Conservation (phyloP, 176 grass and related monocot genomes). For the Secale cereale region DNA sequence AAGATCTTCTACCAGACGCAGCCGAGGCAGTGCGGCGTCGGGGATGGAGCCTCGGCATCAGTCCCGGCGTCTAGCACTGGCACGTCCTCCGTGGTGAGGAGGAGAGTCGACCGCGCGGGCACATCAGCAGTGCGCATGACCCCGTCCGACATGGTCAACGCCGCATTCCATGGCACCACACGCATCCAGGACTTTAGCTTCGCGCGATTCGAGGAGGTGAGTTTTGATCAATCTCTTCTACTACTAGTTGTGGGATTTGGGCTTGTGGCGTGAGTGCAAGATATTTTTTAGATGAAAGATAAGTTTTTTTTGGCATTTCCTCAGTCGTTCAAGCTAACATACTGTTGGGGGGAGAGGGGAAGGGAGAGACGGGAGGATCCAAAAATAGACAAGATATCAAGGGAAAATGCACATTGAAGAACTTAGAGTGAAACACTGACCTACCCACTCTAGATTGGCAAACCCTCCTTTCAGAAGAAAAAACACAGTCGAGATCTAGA, state of each 20-base stretch:
- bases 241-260: neutral
- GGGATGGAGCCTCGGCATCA: neutral
- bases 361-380: neutral
- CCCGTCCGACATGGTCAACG: neutral
- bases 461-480: too few relatives aligned
- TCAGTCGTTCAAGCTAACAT: neutral
- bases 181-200: conserved; percentile 55
- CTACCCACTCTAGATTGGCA: too few relatives aligned
- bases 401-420: too few relatives aligned
- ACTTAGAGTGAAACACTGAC: too few relatives aligned
- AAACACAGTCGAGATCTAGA: too few relatives aligned
- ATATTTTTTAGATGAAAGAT: neutral
- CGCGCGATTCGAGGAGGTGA: conserved; percentile 60
- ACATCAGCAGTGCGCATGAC: neutral
- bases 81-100: neutral
- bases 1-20: conserved; percentile 99
- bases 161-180: conserved; percentile 2
- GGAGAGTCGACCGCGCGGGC: neutral
- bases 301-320: neutral
- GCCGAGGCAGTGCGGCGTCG: conserved; percentile 59
- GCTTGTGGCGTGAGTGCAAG: neutral
- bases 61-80: neutral
- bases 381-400: too few relatives aligned
- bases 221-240: neutral
- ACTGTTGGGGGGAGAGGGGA: neutral